Evolutionary conservation across 345 rosid species (phyloP), one percentile per base, ranked within the genome.

Genomic region (Gossypium mustelinum): DNA sequence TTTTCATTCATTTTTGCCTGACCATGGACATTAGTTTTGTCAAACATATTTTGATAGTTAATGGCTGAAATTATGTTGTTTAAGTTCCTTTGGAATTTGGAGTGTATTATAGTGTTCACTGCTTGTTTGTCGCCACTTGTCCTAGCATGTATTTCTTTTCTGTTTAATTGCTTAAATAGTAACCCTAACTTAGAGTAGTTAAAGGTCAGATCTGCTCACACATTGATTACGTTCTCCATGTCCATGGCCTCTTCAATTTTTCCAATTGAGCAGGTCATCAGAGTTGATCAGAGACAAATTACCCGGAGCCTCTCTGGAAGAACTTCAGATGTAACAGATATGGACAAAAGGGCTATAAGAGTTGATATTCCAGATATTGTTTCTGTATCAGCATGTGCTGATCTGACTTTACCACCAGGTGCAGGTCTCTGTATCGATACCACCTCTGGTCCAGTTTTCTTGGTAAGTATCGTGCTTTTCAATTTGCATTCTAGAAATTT

Each of bases 351-450:
- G 85, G 84, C 85, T 9, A 78, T 89, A 61, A 89, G 86, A 82
- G 85, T 95, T 63, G 87, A 86, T 11, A 87, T 95, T 75, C 85
- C 90, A 43, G 97, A 93, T 81, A 88, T 95, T 14, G 81, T 88
- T 52, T 95, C 98, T 75, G 94, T 91, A 58, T 89, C 98, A 61
- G 85, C 92, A 18, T 89, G 97, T 79, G 89, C 97, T 45, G 99
- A 95, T 85, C 89, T 93, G 75, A 95, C 98, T 64, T 87, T 95
- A 84, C 99, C 99, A 66, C 89, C 93, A 12, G 99, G 99, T 77
- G 91, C 99, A 62, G 99, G 92, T 84, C 94, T 95, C 72, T 91
- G 99, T 86, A 89, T 95, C 54, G 89, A 88, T 80, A 88, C 97
- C 27, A 74, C 87, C 79, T 84, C 83, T 18, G 97, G 94, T 50